A percentile compares a stretch with the other conserved stretches of the same genome.
These are phyloP conservation scores for Eucalyptus paniculata DNA, from an alignment of 345 rosid species.

Conservation along the genomic window DNA sequence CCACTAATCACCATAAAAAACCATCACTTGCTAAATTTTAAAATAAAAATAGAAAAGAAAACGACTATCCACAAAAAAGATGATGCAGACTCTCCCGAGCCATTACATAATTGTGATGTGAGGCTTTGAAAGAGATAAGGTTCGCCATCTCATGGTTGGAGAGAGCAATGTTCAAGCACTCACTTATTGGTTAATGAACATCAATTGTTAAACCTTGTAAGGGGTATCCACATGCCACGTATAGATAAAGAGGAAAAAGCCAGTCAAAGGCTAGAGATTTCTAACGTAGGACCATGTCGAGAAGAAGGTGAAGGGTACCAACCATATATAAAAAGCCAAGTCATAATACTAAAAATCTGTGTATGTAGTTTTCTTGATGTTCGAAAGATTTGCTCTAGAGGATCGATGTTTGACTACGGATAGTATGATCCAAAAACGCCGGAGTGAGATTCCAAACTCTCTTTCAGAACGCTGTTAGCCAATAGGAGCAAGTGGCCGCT, in stretches of 20 bases:
- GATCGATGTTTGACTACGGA: not conserved
- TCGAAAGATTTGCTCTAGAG: not conserved
- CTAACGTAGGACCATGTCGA: too few relatives aligned
- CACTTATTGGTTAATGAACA: not conserved
- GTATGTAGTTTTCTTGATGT: not conserved
- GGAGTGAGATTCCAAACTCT: not conserved
- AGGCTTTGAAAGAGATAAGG: not conserved
- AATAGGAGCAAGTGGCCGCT: not conserved
- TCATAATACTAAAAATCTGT: not conserved
- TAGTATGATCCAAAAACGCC: not conserved
- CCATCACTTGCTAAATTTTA: not conserved
- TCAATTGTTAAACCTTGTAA: too few relatives aligned
- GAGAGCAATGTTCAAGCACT: not conserved
- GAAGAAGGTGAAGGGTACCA: too few relatives aligned
- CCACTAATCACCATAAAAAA: not conserved
- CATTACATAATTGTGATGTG: not conserved
- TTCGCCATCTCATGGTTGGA: not conserved
- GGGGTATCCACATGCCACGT: too few relatives aligned
- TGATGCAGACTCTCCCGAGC: not conserved
- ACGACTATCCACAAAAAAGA: not conserved
- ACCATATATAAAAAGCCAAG: too few relatives aligned
- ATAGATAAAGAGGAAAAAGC: too few relatives aligned
- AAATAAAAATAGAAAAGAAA: not conserved
- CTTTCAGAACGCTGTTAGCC: not conserved
- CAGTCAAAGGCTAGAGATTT: too few relatives aligned